Percentiles rank a stretch among this genome's conserved stretches.
phyloP scores from a whole-genome alignment of 495 filamentous ascomycete species.

The Cryomyces antarcticus region DNA sequence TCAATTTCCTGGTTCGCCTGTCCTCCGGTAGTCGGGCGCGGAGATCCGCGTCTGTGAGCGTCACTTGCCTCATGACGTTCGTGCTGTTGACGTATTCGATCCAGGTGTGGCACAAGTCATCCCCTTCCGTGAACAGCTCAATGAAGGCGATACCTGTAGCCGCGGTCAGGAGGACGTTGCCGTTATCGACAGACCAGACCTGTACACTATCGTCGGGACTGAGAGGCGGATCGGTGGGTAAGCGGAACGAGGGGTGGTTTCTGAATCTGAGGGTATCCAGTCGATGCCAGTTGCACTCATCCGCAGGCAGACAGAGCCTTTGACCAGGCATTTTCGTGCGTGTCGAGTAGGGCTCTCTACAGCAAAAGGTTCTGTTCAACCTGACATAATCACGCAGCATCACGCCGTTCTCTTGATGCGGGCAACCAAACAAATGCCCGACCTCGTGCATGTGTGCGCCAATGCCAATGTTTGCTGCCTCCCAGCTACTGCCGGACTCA shows the following conservation, averaged over 20 bases:
- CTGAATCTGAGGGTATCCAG: constrained; percentile 75
- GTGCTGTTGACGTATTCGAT: constrained; percentile 48
- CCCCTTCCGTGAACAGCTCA: constrained; percentile 58
- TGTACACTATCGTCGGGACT: constrained; percentile 61
- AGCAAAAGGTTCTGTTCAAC: constrained; percentile 64
- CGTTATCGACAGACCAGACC: constrained; percentile 69
- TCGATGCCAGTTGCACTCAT: constrained; percentile 78
- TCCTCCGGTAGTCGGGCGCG: constrained; percentile 46
- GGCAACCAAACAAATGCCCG: constrained; percentile 72
- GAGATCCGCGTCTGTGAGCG: constrained; percentile 56
- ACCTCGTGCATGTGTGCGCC: constrained; percentile 80
- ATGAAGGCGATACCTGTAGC: constrained; percentile 61
- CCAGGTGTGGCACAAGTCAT: constrained; percentile 53
- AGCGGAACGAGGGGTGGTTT: constrained; percentile 73
- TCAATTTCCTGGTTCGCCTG: constrained; percentile 49
- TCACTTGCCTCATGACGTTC: constrained; percentile 44
- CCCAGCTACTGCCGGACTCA: constrained; percentile 75
- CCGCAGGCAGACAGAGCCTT: constrained; percentile 46
- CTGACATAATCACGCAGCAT: constrained; percentile 76
- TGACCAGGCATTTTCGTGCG: constrained; percentile 61
- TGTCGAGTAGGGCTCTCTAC: constrained; percentile 61
- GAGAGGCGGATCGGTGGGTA: constrained; percentile 51
- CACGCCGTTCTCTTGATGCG: constrained; percentile 68
- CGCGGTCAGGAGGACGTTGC: constrained; percentile 61
- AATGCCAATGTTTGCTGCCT: constrained; percentile 77